These are phyloP conservation scores for Pythium apleroticum DNA, from an alignment of 352 stramenopile genomes.

Conservation along the genomic window DNA sequence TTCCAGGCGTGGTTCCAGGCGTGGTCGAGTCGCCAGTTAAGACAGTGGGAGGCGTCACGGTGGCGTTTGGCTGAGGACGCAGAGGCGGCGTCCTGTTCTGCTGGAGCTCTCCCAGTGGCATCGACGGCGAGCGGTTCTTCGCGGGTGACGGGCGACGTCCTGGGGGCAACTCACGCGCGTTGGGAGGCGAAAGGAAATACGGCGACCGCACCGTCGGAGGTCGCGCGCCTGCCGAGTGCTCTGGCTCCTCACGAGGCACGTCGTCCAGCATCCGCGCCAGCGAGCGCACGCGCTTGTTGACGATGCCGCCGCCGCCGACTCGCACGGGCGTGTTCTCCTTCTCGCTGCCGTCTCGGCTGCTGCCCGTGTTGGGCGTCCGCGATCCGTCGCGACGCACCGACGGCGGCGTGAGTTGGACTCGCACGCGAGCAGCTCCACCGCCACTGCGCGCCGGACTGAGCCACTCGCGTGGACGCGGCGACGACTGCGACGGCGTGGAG, in stretches of 20 bases:
- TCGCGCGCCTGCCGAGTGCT: conserved; percentile 22
- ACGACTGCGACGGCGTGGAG: conserved; percentile 17
- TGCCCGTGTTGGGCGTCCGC: conserved; percentile 13
- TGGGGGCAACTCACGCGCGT: conserved; percentile 25
- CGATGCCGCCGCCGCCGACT: conserved; percentile 28
- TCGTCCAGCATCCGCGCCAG: conserved; percentile 78
- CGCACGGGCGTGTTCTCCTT: conserved; percentile 32
- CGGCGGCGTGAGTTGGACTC: conserved; percentile 24
- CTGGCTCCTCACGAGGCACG: conserved; percentile 37
- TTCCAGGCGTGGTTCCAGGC: neutral
- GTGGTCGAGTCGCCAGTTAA: neutral
- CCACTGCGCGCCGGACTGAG: conserved; percentile 49
- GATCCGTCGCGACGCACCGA: conserved; percentile 12
- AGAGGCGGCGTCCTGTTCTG: conserved; percentile 21
- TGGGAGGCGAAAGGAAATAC: conserved; percentile 26
- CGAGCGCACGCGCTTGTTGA: conserved; percentile 78
- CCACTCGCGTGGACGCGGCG: conserved; percentile 53
- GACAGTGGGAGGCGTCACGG: neutral
- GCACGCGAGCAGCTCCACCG: conserved; percentile 3
- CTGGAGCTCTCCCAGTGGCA: conserved; percentile 21
- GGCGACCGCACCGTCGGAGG: conserved; percentile 25
- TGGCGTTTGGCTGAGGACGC: conserved; percentile 2
- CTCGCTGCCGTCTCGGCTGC: conserved; percentile 17
- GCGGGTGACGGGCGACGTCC: conserved; percentile 20
- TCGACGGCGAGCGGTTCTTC: conserved; percentile 15